These are phyloP conservation scores for Symbiodinium natans DNA, from an alignment of 73 alveolate species.

Conservation along the genomic window DNA sequence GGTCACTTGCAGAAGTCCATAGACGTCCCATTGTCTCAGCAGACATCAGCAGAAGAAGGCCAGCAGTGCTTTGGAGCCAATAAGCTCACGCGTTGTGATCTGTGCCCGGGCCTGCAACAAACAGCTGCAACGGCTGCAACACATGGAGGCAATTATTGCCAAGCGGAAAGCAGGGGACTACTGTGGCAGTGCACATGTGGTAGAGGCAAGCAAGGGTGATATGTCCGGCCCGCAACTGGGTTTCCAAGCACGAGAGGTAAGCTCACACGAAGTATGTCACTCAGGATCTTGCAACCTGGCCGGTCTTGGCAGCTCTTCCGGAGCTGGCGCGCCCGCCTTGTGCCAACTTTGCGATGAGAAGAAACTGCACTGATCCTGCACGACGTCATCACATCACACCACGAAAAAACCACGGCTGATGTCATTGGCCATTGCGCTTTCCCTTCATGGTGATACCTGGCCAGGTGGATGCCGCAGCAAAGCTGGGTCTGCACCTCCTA, in stretches of 20 bases:
- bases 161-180: no score
- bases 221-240: not conserved
- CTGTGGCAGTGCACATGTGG: no score
- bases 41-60: no score
- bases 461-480: not conserved
- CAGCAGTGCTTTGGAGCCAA: no score
- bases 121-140: not conserved
- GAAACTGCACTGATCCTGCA: no score
- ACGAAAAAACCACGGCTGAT: not conserved
- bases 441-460: not conserved
- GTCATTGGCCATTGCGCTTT: not conserved
- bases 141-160: no score
- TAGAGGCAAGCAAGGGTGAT: no score
- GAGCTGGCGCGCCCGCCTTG: not conserved
- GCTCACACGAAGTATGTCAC: no score
- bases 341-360: not conserved
- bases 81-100: no score
- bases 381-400: not conserved
- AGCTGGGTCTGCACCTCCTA: not conserved
- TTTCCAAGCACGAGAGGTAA: no score
- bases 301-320: slow-evolving; percentile 24
- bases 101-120: not conserved
- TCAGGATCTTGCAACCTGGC: slow-evolving; percentile 10
- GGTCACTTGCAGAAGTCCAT: no score
- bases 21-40: no score